These are phyloP conservation scores for Rhododendron simsii DNA, from an alignment of 148 eudicot genomes.

Conservation along the genomic window DNA sequence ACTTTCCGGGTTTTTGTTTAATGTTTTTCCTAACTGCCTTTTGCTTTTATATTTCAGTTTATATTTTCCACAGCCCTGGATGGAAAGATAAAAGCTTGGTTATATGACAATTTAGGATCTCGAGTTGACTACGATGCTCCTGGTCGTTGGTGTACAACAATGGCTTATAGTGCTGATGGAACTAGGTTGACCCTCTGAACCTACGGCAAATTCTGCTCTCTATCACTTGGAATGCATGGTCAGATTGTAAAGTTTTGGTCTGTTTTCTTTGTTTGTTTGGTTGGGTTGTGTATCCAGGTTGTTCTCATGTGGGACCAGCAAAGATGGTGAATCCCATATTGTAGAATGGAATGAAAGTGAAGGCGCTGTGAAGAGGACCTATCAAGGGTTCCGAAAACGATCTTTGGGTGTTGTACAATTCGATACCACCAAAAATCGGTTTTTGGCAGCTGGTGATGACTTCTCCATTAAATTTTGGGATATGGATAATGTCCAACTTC, in stretches of 20 bases:
- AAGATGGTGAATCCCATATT: slow-evolving; percentile 77
- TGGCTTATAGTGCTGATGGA: slow-evolving; percentile 92
- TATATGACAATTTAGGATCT: slow-evolving; percentile 82
- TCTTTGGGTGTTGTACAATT: slow-evolving; percentile 77
- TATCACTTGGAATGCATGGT: not conserved
- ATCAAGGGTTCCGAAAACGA: slow-evolving; percentile 63
- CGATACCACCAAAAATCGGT: slow-evolving; percentile 65
- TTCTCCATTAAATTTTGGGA: slow-evolving; percentile 84
- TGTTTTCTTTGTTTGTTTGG: not conserved
- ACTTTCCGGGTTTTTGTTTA: not conserved
- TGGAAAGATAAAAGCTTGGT: slow-evolving; percentile 93
- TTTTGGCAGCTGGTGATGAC: slow-evolving; percentile 82
- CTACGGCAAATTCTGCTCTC: not conserved
- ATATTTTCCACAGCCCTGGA: slow-evolving; percentile 82
- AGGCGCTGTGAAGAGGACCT: slow-evolving; percentile 74
- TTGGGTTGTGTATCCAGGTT: slow-evolving; percentile 39
- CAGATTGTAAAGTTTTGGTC: slow-evolving; percentile 1
- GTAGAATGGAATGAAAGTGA: slow-evolving; percentile 98
- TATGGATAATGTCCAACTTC: slow-evolving; percentile 74
- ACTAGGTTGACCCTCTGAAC: slow-evolving; percentile 49
- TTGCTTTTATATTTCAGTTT: slow-evolving; percentile 49
- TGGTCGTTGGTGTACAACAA: slow-evolving; percentile 81
- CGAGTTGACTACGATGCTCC: slow-evolving; percentile 89
- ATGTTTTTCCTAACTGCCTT: not conserved
- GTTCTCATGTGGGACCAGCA: slow-evolving; percentile 87